A percentile compares a stretch with the other conserved stretches of the same genome.
These are phyloP conservation scores for Metarhizium humberi DNA, from an alignment of 2,329 filamentous ascomycete genomes.

Conservation along the genomic window DNA sequence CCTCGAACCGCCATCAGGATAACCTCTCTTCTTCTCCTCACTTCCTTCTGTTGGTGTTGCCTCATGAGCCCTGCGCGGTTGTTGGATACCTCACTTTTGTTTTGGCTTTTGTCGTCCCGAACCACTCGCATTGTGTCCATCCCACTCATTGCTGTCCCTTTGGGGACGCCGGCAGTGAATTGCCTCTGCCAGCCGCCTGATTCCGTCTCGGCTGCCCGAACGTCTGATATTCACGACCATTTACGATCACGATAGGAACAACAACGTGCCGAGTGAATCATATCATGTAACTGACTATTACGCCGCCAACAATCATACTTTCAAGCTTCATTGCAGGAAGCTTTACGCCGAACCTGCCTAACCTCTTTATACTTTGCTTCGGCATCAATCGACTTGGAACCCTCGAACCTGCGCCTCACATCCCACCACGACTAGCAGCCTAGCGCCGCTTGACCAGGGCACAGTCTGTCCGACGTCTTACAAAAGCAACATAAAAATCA, in stretches of 20 bases:
- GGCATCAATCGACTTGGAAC: not conserved
- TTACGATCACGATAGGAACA: conserved; percentile 7
- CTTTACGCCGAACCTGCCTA: not conserved
- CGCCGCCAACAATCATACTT: not conserved
- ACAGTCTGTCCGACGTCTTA: not conserved
- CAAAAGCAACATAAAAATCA: not conserved
- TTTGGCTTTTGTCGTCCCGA: conserved; percentile 6
- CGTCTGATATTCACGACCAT: not conserved
- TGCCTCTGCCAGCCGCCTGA: conserved; percentile 7
- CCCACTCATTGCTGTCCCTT: conserved; percentile 12
- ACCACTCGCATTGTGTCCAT: conserved; percentile 10
- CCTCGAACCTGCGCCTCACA: not conserved
- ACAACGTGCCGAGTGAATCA: not conserved
- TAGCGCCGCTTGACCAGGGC: not conserved
- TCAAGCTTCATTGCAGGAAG: conserved; percentile 1
- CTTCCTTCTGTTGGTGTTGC: not conserved
- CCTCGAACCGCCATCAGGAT: not conserved
- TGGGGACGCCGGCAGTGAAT: conserved; percentile 12
- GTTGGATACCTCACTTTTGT: conserved; percentile 12
- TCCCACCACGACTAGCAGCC: not conserved
- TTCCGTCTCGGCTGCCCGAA: not conserved
- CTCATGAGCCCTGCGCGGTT: conserved; percentile 10
- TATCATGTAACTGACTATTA: conserved; percentile 1
- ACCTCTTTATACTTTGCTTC: not conserved
- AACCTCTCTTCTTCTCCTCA: conserved; percentile 1